Evolutionary conservation across 768 basidiomycete genomes (phyloP), one percentile per base, ranked within the genome.

Genomic region (Auricularia cornea): DNA sequence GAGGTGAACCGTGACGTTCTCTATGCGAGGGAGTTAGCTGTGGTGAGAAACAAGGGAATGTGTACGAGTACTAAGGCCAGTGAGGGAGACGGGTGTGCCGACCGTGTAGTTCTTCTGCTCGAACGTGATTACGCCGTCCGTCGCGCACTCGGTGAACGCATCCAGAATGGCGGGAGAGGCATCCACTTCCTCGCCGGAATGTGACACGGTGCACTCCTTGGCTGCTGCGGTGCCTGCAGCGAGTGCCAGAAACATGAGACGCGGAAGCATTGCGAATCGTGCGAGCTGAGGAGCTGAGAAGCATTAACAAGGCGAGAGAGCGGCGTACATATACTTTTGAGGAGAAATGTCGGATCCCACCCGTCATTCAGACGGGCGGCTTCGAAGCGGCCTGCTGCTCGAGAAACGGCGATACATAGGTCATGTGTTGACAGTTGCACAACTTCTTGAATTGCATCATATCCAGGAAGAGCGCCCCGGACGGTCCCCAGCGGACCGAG

Each of bases 1-100:
- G 14, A 82, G 62, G 31, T 70, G 72, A 18, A 81, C 73, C 8
- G 75, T 72, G n/a, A 81, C 78, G 63, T 79, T 78, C 10, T 33
- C 64, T 65, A 31, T 6, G 23, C 29, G 35, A n/a, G n/a, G 20
- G 26, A 64, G 33, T 3, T 28, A 18, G 32, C 18, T 28, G 26
- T 18, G 6, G n/a, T 62, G 14, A 38, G 30, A 38, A 30, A 20
- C 26, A 20, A 29, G 10, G 62, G 44, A 29, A 14, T 20, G 6
- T 23, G 18, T 2, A 29, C 5, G 62, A 61, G 35, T 32, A 65
- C 64, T 56, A 59, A 78, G 69, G 29, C 67, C 71, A 18, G 71
- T 68, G 20, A 77, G 69, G 5, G 75, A 71, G 32, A 78, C 66
- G 3, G 76, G 78, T 10, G 76, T 78, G 63, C 70, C 72, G 0